Base-by-base conservation (phyloP, 148 eudicot species). In the Selenicereus undatus region DNA sequence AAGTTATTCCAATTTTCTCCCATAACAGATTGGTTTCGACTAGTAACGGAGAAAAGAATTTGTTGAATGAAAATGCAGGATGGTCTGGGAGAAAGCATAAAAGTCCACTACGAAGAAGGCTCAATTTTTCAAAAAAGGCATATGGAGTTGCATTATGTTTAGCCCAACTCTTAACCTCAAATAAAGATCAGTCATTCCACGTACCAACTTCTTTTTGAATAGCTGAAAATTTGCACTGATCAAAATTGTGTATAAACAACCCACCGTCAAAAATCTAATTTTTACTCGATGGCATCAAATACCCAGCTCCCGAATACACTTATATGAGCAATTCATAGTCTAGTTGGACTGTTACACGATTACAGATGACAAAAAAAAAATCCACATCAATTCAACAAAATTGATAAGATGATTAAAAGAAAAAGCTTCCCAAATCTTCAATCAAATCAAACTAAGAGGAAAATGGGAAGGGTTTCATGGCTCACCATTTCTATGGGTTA, bases 321-420 rank as follows among this genome's bases (percentile, higher is more conserved):
- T 30, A 11, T 21, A 71, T 17, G 2, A 52, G 11, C 22, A 79
- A 71, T 79, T 79, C 76, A 43, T 22, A 51, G 10, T 48, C 32
- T 66, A 20, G 60, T 24, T 45, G 24, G 66, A 21, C 13, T 32
- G 54, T 32, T 24, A 32, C 29, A 71, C 14, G 32, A 79, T 71
- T 27, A 65, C 6, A 66, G 62, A 18, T 48, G 58, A 4, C 0
- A 14, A 54, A 54, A 54, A 11, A 48, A 17, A 35, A 65, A 65
- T 4, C 29, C 74, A 78, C 10, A 48, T 32, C 51, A 71, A 60
- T 73, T 64, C 78, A 80, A 60, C 16, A 54, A 73, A 20, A 64
- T 10, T 56, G 26, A 60, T 12, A 11, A 26, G n/a, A 72, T 36
- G 65, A 80, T 24, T 45, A 30, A 21, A 0, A 8, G 24, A 81